A percentile compares a stretch with the other conserved stretches of the same genome.
phyloP scores from a whole-genome alignment of 495 filamentous ascomycete species.

The Zalerion maritima region DNA sequence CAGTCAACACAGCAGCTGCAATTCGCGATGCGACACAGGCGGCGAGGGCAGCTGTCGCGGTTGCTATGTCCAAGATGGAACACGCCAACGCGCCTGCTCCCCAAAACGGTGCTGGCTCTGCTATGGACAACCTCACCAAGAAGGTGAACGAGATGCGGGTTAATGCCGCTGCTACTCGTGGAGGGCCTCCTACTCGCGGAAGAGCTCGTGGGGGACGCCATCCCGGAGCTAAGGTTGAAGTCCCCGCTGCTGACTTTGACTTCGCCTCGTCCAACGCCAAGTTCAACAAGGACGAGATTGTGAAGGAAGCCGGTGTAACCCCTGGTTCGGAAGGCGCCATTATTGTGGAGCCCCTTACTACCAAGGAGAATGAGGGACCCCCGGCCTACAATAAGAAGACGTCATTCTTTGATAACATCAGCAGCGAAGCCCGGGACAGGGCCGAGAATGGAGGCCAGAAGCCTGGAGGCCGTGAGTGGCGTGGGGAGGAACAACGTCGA shows the following conservation, averaged over 20 bases:
- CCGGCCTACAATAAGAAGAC: slow-evolving; percentile 65
- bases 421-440: slow-evolving; percentile 81
- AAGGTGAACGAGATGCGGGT: slow-evolving; percentile 81
- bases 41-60: slow-evolving; percentile 73
- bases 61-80: slow-evolving; percentile 70
- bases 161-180: slow-evolving; percentile 29
- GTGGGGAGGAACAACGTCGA: slow-evolving; percentile 80
- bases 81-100: slow-evolving; percentile 30
- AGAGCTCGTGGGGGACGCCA: slow-evolving; percentile 35
- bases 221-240: slow-evolving; percentile 57
- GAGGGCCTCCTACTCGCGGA: no score
- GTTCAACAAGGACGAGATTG: slow-evolving; percentile 93
- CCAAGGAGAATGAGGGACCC: slow-evolving; percentile 22
- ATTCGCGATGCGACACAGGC: slow-evolving; percentile 63
- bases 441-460: slow-evolving; percentile 51
- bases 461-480: slow-evolving; percentile 76
- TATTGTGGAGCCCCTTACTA: slow-evolving; percentile 12
- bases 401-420: slow-evolving; percentile 97
- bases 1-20: slow-evolving; percentile 16
- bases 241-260: slow-evolving; percentile 82
- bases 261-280: slow-evolving; percentile 88
- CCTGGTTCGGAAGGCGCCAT: slow-evolving; percentile 20
- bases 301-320: slow-evolving; percentile 64
- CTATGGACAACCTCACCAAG: slow-evolving; percentile 64
- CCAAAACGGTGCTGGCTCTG: slow-evolving; percentile 25